Evolutionary conservation across 768 basidiomycete genomes (phyloP).

Genomic region (Mycena haematopus): DNA sequence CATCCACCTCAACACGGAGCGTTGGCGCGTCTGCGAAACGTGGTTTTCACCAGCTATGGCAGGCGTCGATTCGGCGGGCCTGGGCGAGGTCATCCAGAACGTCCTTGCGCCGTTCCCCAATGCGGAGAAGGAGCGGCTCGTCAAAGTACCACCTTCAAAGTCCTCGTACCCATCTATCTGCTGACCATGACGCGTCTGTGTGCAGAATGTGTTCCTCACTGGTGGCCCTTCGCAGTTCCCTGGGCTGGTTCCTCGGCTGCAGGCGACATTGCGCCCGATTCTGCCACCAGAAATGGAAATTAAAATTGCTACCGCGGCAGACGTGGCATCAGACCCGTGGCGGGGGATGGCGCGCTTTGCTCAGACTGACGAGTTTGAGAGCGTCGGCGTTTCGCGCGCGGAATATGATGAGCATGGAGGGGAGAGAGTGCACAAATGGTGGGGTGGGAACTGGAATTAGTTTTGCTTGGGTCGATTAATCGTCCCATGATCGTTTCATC

Average conservation of each 20-base stretch:
- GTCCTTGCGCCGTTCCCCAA: conserved; percentile 76
- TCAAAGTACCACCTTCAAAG: conserved; percentile 60
- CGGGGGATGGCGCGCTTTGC: conserved; percentile 87
- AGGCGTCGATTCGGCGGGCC: conserved; percentile 91
- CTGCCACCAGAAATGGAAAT: conserved; percentile 85
- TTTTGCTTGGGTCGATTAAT: too few species aligned
- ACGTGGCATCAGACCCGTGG: conserved; percentile 86
- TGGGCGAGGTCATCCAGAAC: conserved; percentile 91
- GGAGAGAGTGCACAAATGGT: conserved; percentile 88
- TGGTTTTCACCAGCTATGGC: conserved; percentile 95
- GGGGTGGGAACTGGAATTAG: conserved; percentile 89
- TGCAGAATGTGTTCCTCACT: conserved; percentile 88
- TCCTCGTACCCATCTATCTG: not conserved
- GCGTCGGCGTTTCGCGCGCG: conserved; percentile 67
- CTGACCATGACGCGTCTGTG: too few species aligned
- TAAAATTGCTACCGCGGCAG: conserved; percentile 62
- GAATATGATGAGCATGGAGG: conserved; percentile 93
- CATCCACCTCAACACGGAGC: conserved; percentile 89
- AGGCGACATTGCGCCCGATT: conserved; percentile 80
- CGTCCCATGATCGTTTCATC: too few species aligned
- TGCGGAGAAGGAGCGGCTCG: conserved; percentile 72
- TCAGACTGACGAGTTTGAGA: conserved; percentile 56
- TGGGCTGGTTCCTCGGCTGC: conserved; percentile 69
- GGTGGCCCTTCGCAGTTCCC: conserved; percentile 82
- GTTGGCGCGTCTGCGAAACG: conserved; percentile 90